phyloP scores from a whole-genome alignment of 2,329 filamentous ascomycete genomes.

The Botrytis deweyae region DNA sequence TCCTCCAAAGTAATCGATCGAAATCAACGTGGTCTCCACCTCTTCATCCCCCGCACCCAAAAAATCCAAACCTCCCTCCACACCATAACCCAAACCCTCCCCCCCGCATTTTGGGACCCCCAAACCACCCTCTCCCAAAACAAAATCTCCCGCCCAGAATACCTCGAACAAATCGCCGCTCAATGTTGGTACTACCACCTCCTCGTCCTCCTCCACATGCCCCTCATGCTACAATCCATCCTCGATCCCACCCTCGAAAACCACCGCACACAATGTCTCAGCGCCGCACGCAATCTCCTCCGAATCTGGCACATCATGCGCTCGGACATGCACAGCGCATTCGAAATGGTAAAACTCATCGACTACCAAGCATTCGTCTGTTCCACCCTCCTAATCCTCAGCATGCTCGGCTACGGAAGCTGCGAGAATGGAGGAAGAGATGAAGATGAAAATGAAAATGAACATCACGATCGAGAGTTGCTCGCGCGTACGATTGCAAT shows the following conservation, averaged over 20 bases:
- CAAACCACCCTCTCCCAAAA: neutral
- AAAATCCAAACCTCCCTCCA: neutral
- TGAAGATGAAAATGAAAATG: too few species aligned
- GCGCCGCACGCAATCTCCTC: neutral
- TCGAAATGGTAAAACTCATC: neutral
- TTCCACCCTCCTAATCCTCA: neutral
- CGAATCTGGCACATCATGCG: neutral
- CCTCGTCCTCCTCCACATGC: neutral
- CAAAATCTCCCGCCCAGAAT: neutral
- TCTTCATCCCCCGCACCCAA: neutral
- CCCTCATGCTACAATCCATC: neutral
- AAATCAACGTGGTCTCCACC: neutral
- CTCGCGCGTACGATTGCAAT: neutral
- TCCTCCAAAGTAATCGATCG: neutral
- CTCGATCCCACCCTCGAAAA: neutral
- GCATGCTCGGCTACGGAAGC: neutral
- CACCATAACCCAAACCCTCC: too few species aligned
- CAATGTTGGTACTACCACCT: neutral
- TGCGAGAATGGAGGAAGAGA: neutral
- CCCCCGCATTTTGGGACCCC: neutral
- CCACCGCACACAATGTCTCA: neutral
- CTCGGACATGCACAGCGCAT: neutral
- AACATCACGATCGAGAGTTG: neutral
- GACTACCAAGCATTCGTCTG: neutral
- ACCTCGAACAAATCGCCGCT: neutral